These are phyloP conservation scores for Vanrija pseudolonga DNA, from an alignment of 1,284 basidiomycete species.

Conservation along the genomic window DNA sequence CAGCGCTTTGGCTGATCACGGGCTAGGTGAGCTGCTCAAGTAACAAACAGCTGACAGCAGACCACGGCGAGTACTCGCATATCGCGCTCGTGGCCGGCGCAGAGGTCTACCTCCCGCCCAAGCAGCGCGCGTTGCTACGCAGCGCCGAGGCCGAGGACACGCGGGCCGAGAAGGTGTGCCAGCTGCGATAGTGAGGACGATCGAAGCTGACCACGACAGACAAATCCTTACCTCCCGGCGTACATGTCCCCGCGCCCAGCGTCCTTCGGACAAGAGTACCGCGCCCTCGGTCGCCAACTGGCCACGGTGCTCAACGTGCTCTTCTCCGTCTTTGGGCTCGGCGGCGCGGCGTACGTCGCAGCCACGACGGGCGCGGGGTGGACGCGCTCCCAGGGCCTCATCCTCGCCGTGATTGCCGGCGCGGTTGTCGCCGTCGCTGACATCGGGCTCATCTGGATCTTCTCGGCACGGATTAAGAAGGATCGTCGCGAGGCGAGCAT, in stretches of 20 bases:
- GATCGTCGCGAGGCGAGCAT: constrained; percentile 17
- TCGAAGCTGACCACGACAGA: no score
- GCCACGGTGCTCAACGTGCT: constrained; percentile 40
- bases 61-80: constrained; percentile 25
- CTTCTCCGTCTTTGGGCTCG: constrained; percentile 40
- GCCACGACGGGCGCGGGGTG: constrained; percentile 34
- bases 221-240: constrained; percentile 35
- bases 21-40: no score
- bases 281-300: constrained; percentile 25
- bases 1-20: background rate
- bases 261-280: constrained; percentile 32
- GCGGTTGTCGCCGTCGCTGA: constrained; percentile 38
- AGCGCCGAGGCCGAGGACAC: constrained; percentile 2
- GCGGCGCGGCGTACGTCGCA: constrained; percentile 36
- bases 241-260: constrained; percentile 31
- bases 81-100: constrained; percentile 41
- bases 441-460: constrained; percentile 31
- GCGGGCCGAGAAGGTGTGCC: background rate
- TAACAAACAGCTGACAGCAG: constrained; percentile 24
- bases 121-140: constrained; percentile 17
- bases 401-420: constrained; percentile 34
- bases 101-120: constrained; percentile 33
- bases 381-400: constrained; percentile 21
- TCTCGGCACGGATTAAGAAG: constrained; percentile 9
- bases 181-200: no score